Base-by-base conservation (phyloP, 2,329 filamentous ascomycete genomes). In the Fusarium abutilonis region DNA sequence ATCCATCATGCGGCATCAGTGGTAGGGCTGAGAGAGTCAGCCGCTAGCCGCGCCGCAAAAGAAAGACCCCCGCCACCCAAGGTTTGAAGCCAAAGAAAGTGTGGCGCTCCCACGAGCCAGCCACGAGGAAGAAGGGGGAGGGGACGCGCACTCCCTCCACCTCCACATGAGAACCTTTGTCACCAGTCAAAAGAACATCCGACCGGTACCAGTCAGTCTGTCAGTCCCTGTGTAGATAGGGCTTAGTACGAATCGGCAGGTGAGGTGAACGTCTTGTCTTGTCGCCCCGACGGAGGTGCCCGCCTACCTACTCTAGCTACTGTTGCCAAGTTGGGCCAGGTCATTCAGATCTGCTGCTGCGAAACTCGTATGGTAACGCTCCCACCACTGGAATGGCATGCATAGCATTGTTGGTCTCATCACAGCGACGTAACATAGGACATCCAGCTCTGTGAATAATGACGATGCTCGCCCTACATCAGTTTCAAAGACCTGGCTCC, bases 1-100 rank as follows among this genome's bases (percentile, higher is more conserved):
- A 43, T 26, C 32, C 48, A 43, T 26, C 32, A 42, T 29, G 32
- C 23, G 23, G 23, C 31, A 34, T 19, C 29, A n/a, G 31, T 41
- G 32, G 54, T 60, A 60, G 56, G 56, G 56, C 56, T 60, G 56
- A 60, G 56, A 60, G 31, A 38, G 17, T 6, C 41, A 46, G 40
- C 26, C 52, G 45, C 55, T 58, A 58, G 34, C 17, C 17, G 23
- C 34, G 40, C 55, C 44, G 34, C 17, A 9, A 19, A 13, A 10
- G 9, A 29, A 29, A 32, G 32, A 7, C 15, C 51, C 38, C 21
- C n/a, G 41, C 53, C 55, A 19, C 19, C 19, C 19, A 19, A 48
- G 28, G 28, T 26, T 36, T 36, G 40, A 34, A 34, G 31, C 13
- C 31, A 34, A 34, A n/a, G 35, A 31, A 13, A 28, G 41, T 60